Evolutionary conservation across 768 basidiomycete species (phyloP), one percentile per base, ranked within the genome.

Genomic region (Sarcodon sp.): DNA sequence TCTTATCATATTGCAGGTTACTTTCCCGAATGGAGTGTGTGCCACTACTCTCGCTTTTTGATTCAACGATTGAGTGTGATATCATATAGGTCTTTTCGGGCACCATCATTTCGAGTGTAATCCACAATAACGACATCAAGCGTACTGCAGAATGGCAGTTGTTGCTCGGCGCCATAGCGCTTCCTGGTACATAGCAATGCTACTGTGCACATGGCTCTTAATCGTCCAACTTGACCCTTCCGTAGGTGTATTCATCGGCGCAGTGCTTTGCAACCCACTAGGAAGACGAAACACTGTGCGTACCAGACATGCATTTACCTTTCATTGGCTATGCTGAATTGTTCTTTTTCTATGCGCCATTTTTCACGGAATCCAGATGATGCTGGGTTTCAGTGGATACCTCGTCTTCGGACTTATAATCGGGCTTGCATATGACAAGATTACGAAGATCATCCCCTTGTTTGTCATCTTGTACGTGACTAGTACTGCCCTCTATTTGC

Each of bases 71-170:
- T 27, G 21, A 27, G 4, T 27, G 21, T 27, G 21, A 27, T 27
- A 4, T 27, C 4, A 2, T 4, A 27, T 27, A 27, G 21, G 21
- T 83, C 4, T 84, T 82, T 63, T 75, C 75, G 31, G 75, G 75
- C 7, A 72, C 76, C 3, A 84, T 83, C 49, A 83, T 87, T 32
- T 71, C 80, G 4, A 76, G 73, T 44, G 75, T 86, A 32, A 79
- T 83, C 39, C 70, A 76, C 43, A 57, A 72, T 36, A 66, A 68
- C 4, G 66, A 70, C 55, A 70, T 80, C 59, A 79, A 77, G 57
- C 51, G 61, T 48, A 85, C 75, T 3, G 80, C 81, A 3, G 81
- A 83, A 59, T 83, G 72, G 69, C 80, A 82, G 54, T 70, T 84
- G n/a, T 66, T 84, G 3, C 69, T 83, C 4, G 76, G 76, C 15